These are phyloP conservation scores for Veloboletus limbatus DNA, from an alignment of 1,284 basidiomycete species.

Conservation along the genomic window DNA sequence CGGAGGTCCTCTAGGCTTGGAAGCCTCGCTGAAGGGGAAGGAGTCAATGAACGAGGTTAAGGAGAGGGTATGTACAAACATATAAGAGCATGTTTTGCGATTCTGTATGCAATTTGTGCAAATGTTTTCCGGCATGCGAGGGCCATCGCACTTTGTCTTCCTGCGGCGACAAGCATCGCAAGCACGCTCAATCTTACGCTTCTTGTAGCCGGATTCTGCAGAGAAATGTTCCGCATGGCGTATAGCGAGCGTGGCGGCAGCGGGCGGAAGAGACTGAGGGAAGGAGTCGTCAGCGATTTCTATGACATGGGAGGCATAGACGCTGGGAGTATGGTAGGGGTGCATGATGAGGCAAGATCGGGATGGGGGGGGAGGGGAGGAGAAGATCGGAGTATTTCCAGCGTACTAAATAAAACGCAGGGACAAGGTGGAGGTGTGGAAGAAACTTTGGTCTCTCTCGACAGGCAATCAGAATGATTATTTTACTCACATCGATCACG, in stretches of 20 bases:
- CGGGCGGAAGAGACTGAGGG: slow-evolving; percentile 1
- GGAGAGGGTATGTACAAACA: slow-evolving; percentile 43
- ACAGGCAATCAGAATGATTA: slow-evolving; percentile 8
- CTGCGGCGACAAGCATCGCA: slow-evolving; percentile 67
- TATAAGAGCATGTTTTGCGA: slow-evolving; percentile 68
- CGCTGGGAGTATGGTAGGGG: slow-evolving; percentile 12
- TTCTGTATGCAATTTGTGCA: slow-evolving; percentile 75
- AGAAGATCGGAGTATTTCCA: background rate
- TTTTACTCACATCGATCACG: slow-evolving; percentile 25
- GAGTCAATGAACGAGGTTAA: background rate
- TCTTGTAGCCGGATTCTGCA: slow-evolving; percentile 36
- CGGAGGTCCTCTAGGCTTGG: slow-evolving; percentile 79
- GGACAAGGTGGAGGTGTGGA: background rate
- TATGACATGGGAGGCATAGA: slow-evolving; percentile 28
- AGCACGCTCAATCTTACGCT: slow-evolving; percentile 62
- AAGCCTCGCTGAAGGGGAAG: slow-evolving; percentile 53
- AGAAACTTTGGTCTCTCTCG: slow-evolving; percentile 4
- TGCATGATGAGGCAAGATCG: slow-evolving; percentile 23
- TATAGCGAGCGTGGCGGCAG: slow-evolving; percentile 12
- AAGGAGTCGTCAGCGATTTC: slow-evolving; percentile 27
- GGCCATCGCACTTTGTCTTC: slow-evolving; percentile 71
- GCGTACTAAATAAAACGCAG: slow-evolving; percentile 5
- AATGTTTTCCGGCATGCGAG: slow-evolving; percentile 51
- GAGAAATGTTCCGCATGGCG: slow-evolving; percentile 8
- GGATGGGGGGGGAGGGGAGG: background rate